Conservation (phyloP, 2,329 filamentous ascomycete genomes). For the Taxawa tesnikishii region DNA sequence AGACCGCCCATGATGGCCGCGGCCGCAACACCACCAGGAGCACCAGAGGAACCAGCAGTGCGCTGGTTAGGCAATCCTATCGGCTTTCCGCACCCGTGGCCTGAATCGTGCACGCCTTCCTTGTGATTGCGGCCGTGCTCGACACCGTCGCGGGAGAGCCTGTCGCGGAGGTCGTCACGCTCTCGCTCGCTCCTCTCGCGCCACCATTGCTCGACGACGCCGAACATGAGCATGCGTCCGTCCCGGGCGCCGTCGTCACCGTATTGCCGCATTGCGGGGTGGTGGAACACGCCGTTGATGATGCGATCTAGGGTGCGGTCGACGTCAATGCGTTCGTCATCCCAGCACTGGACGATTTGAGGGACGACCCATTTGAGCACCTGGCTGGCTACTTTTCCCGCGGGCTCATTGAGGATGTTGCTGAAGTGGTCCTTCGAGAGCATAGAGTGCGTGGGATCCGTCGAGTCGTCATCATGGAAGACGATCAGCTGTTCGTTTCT, state of each 20-base stretch:
- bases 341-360: slow-evolving; percentile 78
- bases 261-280: slow-evolving; percentile 60
- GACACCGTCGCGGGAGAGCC: slow-evolving; percentile 70
- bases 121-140: slow-evolving; percentile 72
- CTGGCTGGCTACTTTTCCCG: slow-evolving; percentile 67
- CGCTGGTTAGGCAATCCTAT: slow-evolving; percentile 61
- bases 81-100: slow-evolving; percentile 74
- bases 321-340: slow-evolving; percentile 60
- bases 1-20: slow-evolving; percentile 23
- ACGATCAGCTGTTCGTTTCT: slow-evolving; percentile 75
- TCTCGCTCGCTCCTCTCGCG: slow-evolving; percentile 47
- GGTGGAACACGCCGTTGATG: slow-evolving; percentile 66
- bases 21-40: slow-evolving; percentile 21
- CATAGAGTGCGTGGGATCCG: slow-evolving; percentile 90
- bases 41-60: slow-evolving; percentile 29
- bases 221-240: slow-evolving; percentile 65
- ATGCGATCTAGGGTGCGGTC: slow-evolving; percentile 63
- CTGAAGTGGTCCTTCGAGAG: slow-evolving; percentile 92
- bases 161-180: slow-evolving; percentile 55
- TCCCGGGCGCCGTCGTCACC: slow-evolving; percentile 51
- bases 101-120: slow-evolving; percentile 69
- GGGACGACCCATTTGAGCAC: slow-evolving; percentile 79
- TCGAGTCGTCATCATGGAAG: slow-evolving; percentile 63
- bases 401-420: slow-evolving; percentile 78
- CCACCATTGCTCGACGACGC: slow-evolving; percentile 79